Conservation (phyloP, 2,329 filamentous ascomycete species). For the Colletotrichum australisinense region DNA sequence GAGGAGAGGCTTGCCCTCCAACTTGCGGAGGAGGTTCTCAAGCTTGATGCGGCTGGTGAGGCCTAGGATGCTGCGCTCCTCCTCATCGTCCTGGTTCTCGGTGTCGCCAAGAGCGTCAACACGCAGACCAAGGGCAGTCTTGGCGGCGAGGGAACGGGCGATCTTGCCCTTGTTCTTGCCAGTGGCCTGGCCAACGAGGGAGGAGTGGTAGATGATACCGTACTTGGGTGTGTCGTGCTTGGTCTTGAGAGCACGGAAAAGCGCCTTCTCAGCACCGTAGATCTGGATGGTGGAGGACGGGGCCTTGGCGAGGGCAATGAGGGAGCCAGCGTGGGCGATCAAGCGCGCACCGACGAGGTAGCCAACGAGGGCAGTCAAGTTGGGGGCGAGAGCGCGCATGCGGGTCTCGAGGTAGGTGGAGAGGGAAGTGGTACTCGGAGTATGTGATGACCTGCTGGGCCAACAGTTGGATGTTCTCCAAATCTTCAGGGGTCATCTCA, state of each 20-base stretch:
- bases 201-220: constrained; percentile 92
- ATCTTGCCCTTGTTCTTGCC: constrained; percentile 99
- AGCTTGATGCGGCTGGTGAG: constrained; percentile 77
- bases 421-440: constrained; percentile 89
- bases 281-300: constrained; percentile 98
- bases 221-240: constrained; percentile 99
- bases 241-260: constrained; percentile 98
- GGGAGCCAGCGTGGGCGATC: constrained; percentile 93
- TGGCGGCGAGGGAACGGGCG: constrained; percentile 93
- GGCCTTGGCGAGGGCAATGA: constrained; percentile 94
- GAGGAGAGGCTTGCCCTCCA: constrained; percentile 92
- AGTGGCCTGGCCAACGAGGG: constrained; percentile 94
- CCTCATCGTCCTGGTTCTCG: constrained; percentile 82
- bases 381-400: constrained; percentile 97
- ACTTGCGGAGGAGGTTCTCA: constrained; percentile 78
- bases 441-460: constrained; percentile 95
- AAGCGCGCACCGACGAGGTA: constrained; percentile 94
- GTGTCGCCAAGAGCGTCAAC: constrained; percentile 80
- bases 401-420: constrained; percentile 90
- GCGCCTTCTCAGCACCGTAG: constrained; percentile 96
- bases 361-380: constrained; percentile 91
- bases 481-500: constrained; percentile 91
- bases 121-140: constrained; percentile 91
- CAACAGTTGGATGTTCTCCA: constrained; percentile 91
- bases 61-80: constrained; percentile 87